phyloP scores from a whole-genome alignment of 768 basidiomycete species.

The Boletus speciosus region DNA sequence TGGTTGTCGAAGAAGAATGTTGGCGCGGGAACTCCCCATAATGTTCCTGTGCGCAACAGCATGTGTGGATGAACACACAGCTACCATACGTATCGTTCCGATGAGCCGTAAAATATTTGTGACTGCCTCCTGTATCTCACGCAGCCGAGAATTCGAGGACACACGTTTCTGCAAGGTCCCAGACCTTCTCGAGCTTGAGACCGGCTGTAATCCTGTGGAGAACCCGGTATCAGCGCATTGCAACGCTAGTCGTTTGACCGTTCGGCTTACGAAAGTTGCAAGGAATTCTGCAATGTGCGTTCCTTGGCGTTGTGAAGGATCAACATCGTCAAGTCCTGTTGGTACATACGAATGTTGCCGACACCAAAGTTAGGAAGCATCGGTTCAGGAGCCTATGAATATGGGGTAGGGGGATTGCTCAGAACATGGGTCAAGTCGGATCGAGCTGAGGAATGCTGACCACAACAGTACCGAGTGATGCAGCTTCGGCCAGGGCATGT shows the following conservation, averaged over 20 bases:
- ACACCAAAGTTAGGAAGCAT: conserved; percentile 33
- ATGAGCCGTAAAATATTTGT: neutral
- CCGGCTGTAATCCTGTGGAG: conserved; percentile 20
- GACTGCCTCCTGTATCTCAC: conserved; percentile 2
- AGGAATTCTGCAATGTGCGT: conserved; percentile 27
- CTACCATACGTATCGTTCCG: neutral
- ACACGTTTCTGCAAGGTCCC: conserved; percentile 28
- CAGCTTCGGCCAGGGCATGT: conserved; percentile 11
- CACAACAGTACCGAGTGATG: conserved; percentile 7
- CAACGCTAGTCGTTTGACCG: neutral
- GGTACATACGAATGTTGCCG: conserved; percentile 28
- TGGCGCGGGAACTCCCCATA: neutral
- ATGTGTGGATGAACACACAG: conserved; percentile 18
- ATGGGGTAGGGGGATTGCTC: neutral
- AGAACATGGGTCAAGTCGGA: neutral
- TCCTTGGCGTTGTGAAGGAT: conserved; percentile 32
- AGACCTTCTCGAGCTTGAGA: conserved; percentile 30
- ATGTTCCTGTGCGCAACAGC: neutral
- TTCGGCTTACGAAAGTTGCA: conserved; percentile 27
- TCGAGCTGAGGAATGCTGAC: conserved; percentile 8
- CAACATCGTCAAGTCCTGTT: conserved; percentile 32
- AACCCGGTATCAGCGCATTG: neutral
- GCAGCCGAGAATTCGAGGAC: conserved; percentile 25
- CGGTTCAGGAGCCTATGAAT: conserved; percentile 32
- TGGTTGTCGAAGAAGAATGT: neutral